Evolutionary conservation across 345 rosid genomes (phyloP).

Genomic region (Eucalyptus cloeziana): DNA sequence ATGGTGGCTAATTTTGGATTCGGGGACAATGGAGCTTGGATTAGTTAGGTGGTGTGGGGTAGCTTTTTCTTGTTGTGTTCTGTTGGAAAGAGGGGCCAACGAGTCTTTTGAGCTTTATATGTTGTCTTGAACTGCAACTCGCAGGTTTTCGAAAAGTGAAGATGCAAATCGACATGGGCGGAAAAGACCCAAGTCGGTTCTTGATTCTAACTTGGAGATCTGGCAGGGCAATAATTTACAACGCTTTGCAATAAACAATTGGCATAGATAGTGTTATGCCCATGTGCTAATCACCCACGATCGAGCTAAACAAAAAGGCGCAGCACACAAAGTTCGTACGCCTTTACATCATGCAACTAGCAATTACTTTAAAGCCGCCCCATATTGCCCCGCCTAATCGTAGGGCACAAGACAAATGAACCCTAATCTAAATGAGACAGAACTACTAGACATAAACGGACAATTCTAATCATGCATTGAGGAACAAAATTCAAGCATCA

Average conservation of each 20-base stretch:
- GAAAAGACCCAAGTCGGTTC: background rate
- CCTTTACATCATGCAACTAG: background rate
- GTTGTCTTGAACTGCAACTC: background rate
- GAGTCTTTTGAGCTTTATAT: background rate
- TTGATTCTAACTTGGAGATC: background rate
- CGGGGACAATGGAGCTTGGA: background rate
- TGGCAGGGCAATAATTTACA: background rate
- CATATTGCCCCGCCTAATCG: background rate
- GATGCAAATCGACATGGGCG: background rate
- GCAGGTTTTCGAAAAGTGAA: background rate
- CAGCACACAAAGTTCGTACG: background rate
- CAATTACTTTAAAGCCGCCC: background rate
- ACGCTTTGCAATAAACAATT: background rate
- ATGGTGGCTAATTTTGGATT: background rate
- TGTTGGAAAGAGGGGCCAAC: background rate
- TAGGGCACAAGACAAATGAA: background rate
- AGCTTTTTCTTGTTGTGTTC: background rate
- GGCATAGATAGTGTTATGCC: background rate
- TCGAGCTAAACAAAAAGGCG: background rate
- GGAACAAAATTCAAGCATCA: too few species aligned
- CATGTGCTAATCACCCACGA: background rate
- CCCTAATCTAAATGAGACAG: background rate
- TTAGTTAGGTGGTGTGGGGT: background rate
- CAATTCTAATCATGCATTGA: too few species aligned
- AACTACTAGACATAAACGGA: too few species aligned